Evolutionary conservation across 2,329 filamentous ascomycete genomes (phyloP), one percentile per base, ranked within the genome.

Genomic region (Myriosclerotinia scirpicola): DNA sequence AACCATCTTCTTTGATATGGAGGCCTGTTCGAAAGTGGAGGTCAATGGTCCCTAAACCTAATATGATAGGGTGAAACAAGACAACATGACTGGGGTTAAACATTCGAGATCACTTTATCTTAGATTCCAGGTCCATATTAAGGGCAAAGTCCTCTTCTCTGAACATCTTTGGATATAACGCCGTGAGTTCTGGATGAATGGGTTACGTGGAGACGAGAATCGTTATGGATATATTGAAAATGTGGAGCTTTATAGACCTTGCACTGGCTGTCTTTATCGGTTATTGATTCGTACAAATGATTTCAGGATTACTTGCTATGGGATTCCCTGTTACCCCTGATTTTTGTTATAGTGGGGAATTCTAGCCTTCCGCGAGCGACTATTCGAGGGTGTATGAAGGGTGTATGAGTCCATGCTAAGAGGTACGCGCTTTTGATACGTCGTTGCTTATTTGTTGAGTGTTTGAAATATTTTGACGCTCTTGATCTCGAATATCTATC

Each of bases 141-240:
- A 53, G 54, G 22, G 36, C 14, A 60, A 44, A 36, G 8, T 59
- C 34, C 42, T 17, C 15, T 26, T n/a, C 44, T n/a, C 46, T 36
- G 20, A 54, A 8, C 34, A 48, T 17, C 44, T 60, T 36, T 22
- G 54, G 64, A 50, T 11, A 40, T 53, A 60, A 55, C 38, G 38
- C 61, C 52, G 50, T 15, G 20, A 22, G 46, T 44, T 61, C 54
- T 65, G 50, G 54, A 46, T 65, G 54, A 65, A 52, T 48, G 22
- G 53, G 34, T 65, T 65, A 20, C 54, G 55, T 65, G 64, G 64
- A 60, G 64, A 65, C 60, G 54, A 65, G 12, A 30, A 60, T 38
- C 34, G 64, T 65, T 44, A 34, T 53, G 26, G 46, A 44, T 65
- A 65, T 61, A 65, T 60, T 65, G n/a, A 36, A 38, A 61, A 40